Percentiles rank a stretch among this genome's conserved stretches.
Evolutionary conservation across 2,329 filamentous ascomycete genomes (phyloP).

Genomic region (Diaporthe sp.): DNA sequence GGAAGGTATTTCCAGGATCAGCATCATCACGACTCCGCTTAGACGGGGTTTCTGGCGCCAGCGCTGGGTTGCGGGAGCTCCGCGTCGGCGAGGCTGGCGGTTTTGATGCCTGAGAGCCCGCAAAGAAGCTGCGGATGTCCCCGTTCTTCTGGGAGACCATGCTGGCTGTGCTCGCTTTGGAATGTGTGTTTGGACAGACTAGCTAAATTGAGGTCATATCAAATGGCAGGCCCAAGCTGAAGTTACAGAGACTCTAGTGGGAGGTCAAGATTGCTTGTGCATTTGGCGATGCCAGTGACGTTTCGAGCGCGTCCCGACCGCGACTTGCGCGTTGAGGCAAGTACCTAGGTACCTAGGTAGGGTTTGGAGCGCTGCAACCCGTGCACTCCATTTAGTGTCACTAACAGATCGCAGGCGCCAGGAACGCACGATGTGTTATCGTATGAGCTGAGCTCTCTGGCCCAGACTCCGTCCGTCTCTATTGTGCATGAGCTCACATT

Average conservation of each 20-base stretch:
- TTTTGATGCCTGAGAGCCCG: conserved; percentile 38
- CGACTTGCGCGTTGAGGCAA: conserved; percentile 9
- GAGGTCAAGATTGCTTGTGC: neutral
- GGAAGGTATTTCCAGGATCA: neutral
- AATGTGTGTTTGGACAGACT: neutral
- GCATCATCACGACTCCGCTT: neutral
- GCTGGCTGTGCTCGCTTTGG: conserved; percentile 3
- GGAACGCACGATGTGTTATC: neutral
- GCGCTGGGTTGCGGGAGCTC: neutral
- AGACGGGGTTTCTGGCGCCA: neutral
- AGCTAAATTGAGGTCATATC: neutral
- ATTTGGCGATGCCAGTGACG: neutral
- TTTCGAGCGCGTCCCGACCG: conserved; percentile 3
- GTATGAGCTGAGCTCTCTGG: neutral
- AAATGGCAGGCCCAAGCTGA: neutral
- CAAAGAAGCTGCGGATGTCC: conserved; percentile 58
- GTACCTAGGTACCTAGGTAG: neutral
- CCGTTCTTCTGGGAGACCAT: conserved; percentile 45
- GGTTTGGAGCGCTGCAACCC: neutral
- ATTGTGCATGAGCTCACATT: neutral
- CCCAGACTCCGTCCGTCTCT: neutral
- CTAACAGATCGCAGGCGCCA: neutral
- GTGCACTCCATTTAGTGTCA: neutral
- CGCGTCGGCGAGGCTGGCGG: conserved; percentile 23
- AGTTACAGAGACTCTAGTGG: neutral